These are phyloP conservation scores for Phycomyces blakesleeanus DNA, from an alignment of 192 early-diverging fungal species.

Conservation along the genomic window DNA sequence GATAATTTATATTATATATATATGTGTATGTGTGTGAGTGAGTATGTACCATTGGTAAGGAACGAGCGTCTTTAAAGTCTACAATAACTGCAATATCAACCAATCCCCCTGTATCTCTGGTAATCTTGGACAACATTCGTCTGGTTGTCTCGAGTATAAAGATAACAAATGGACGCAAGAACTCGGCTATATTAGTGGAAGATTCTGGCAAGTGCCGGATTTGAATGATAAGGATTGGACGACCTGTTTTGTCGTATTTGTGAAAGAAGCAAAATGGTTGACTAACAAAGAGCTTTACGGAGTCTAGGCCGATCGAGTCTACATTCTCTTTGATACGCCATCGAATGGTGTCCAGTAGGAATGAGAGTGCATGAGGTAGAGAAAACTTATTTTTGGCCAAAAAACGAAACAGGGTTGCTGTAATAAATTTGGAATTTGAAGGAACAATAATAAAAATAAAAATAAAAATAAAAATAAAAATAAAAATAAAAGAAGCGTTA, in stretches of 20 bases:
- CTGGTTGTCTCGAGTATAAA: slow-evolving; percentile 35
- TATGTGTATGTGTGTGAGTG: background rate
- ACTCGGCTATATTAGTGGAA: slow-evolving; percentile 13
- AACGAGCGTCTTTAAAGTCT: slow-evolving; percentile 25
- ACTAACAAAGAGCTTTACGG: slow-evolving; percentile 17
- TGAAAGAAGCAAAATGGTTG: slow-evolving; percentile 37
- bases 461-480: too few species aligned
- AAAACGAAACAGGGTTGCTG: slow-evolving; percentile 43
- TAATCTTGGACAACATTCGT: slow-evolving; percentile 22
- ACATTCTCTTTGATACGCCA: slow-evolving; percentile 36
- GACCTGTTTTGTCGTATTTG: slow-evolving; percentile 27
- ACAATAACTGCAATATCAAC: slow-evolving; percentile 19
- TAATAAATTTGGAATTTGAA: too few species aligned
- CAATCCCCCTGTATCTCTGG: slow-evolving; percentile 17
- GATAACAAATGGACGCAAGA: slow-evolving; percentile 27
- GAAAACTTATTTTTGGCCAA: slow-evolving; percentile 28
- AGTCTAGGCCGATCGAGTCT: slow-evolving; percentile 16
- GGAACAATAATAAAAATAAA: too few species aligned
- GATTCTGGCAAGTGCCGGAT: slow-evolving; percentile 24
- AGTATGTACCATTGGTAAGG: slow-evolving; percentile 20
- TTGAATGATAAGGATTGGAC: slow-evolving; percentile 32
- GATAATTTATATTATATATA: background rate
- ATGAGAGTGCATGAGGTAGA: slow-evolving; percentile 23
- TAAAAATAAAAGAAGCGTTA: too few species aligned
- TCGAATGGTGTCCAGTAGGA: slow-evolving; percentile 30